Base-by-base conservation (phyloP, 768 basidiomycete genomes). In the Auricularia heimuer region DNA sequence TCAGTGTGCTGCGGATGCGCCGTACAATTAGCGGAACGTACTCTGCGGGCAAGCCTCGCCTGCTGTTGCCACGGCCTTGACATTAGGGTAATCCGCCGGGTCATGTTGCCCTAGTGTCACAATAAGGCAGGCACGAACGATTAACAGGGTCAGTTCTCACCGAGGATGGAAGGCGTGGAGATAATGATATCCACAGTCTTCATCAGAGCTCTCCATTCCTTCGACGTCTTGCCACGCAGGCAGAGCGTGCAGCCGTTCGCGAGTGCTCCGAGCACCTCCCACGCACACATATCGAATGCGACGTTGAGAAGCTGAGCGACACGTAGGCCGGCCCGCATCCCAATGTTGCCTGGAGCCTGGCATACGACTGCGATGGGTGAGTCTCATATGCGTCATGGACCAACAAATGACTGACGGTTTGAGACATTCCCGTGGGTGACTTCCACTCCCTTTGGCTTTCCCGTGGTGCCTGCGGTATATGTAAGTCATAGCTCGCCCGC, bases 271-370 rank as follows among this genome's bases (percentile, higher is more conserved):
- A 85, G 75, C 35, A 81, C 80, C 69, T 85, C 83, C 85, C 85
- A 87, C 21, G 83, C 83, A 54, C 82, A 83, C 83, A 87, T 85
- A 68, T 87, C 85, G 69, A 86, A 87, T 3, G 84, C 81, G 54
- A 87, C 81, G 67, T 86, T 85, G 73, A 87, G 78, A 29, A 86
- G 74, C 68, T 86, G 85, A 7, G 83, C 79, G 24, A 86, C 83
- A 11, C 82, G 79, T 36, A 79, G 69, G 12, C 85, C 83, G 1
- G 83, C 82, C n/a, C 71, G 66, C 82, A 87, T 85, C 37, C 79
- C 78, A 10, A 85, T 75, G 67, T 82, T 85, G n/a, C 84, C 85
- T 33, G 84, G 85, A 21, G 75, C 64, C 7, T 75, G 69, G 64
- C 76, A 77, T 3, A 83, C 72, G 29, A 82, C 81, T 82, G 65